These are phyloP conservation scores for Avena eriantha DNA, from an alignment of 176 grass and related monocot genomes.

Conservation along the genomic window DNA sequence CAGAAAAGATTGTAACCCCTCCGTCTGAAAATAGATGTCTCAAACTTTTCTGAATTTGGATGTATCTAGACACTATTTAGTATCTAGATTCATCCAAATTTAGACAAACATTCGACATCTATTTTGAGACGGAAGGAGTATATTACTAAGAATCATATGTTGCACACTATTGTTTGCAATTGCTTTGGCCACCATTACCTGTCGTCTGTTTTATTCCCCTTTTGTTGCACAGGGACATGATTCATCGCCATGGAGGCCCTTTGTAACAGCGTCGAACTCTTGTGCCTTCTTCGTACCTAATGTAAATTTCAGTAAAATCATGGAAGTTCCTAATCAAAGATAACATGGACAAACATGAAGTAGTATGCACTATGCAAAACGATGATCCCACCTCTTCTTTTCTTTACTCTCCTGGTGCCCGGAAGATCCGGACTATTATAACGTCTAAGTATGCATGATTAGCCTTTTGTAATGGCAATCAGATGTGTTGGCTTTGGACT, in stretches of 20 bases:
- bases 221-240: background rate
- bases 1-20: too few relatives aligned
- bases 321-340: background rate
- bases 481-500: background rate
- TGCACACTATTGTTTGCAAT: too few relatives aligned
- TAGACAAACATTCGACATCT: too few relatives aligned
- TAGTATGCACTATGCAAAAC: background rate
- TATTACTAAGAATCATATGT: too few relatives aligned
- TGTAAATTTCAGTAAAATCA: background rate
- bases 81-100: too few relatives aligned
- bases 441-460: background rate
- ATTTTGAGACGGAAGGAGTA: too few relatives aligned
- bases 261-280: background rate
- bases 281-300: background rate
- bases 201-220: background rate
- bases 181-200: too few relatives aligned
- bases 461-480: background rate
- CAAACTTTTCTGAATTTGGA: too few relatives aligned
- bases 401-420: background rate
- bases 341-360: background rate
- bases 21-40: too few relatives aligned
- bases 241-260: background rate
- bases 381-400: background rate
- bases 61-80: too few relatives aligned
- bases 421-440: background rate